phyloP scores from a whole-genome alignment of 306 rosid genomes.

The Crotalaria pallida region DNA sequence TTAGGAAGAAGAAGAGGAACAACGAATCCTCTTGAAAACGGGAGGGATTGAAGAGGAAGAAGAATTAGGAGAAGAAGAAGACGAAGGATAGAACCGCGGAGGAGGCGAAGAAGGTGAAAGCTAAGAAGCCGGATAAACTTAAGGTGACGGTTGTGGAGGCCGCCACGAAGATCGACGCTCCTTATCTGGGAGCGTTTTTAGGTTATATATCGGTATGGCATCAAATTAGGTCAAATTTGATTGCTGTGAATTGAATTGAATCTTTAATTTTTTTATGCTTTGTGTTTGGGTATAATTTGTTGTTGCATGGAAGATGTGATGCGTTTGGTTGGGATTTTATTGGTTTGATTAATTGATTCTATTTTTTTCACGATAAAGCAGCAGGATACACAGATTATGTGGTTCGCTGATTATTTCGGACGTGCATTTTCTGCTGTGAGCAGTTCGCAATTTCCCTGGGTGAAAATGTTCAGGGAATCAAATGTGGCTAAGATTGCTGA shows the following conservation, averaged over 20 bases:
- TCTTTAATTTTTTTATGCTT: too few relatives aligned
- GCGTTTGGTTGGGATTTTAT: constrained; percentile 8
- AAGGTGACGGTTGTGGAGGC: constrained; percentile 87
- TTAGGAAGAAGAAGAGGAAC: too few relatives aligned
- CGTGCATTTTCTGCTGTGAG: constrained; percentile 74
- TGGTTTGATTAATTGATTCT: constrained; percentile 4
- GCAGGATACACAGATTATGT: constrained; percentile 73
- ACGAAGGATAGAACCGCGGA: constrained; percentile 48
- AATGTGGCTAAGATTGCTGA: constrained; percentile 73
- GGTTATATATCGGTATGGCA: too few relatives aligned
- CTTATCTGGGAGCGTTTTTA: too few relatives aligned
- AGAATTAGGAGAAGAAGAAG: too few relatives aligned
- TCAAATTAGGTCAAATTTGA: too few relatives aligned
- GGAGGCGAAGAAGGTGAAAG: constrained; percentile 75
- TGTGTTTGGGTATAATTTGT: too few relatives aligned
- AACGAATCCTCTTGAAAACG: too few relatives aligned
- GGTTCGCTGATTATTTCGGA: constrained; percentile 82
- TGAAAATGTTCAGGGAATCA: constrained; percentile 74
- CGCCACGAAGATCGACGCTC: constrained; percentile 74
- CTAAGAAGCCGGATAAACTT: constrained; percentile 79
- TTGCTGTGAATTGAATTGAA: too few relatives aligned
- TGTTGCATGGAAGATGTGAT: too few relatives aligned
- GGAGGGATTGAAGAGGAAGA: too few relatives aligned
- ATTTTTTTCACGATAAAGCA: constrained; percentile 30
- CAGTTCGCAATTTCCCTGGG: constrained; percentile 91